Conservation (phyloP, 1,284 basidiomycete species). For the Mycosarcoma mackinlayi region DNA sequence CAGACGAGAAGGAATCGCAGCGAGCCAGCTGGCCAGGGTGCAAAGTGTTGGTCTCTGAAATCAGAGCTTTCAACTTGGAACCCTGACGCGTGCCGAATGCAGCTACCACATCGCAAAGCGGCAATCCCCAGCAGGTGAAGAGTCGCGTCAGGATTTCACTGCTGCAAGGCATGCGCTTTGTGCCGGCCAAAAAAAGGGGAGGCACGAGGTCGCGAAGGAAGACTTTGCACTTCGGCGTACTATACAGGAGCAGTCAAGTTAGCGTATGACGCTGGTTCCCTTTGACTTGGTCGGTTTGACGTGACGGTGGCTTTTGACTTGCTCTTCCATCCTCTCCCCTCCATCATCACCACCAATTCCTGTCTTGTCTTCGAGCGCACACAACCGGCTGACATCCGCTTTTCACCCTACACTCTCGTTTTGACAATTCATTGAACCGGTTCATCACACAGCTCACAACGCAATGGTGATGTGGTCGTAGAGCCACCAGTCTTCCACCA, state of each 20-base stretch:
- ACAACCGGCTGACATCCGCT: too few relatives aligned
- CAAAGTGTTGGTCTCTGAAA: constrained; percentile 27
- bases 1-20: neutral
- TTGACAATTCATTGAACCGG: neutral
- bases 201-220: neutral
- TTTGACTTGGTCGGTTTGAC: neutral
- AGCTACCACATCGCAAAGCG: neutral
- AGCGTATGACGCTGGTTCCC: neutral
- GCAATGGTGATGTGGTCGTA: constrained; percentile 6
- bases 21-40: too few relatives aligned
- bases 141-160: constrained; percentile 17
- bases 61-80: neutral
- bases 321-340: neutral
- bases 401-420: neutral
- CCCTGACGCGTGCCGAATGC: constrained; percentile 21
- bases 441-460: neutral
- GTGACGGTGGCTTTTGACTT: too few relatives aligned
- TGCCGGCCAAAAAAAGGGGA: too few relatives aligned
- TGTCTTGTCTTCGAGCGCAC: neutral
- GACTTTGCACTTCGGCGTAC: neutral
- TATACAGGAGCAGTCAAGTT: too few relatives aligned
- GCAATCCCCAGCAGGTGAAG: neutral
- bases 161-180: neutral
- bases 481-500: neutral
- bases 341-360: too few relatives aligned